These are phyloP conservation scores for Populus hybrid DNA, from an alignment of 441 rosid species.

Conservation along the genomic window DNA sequence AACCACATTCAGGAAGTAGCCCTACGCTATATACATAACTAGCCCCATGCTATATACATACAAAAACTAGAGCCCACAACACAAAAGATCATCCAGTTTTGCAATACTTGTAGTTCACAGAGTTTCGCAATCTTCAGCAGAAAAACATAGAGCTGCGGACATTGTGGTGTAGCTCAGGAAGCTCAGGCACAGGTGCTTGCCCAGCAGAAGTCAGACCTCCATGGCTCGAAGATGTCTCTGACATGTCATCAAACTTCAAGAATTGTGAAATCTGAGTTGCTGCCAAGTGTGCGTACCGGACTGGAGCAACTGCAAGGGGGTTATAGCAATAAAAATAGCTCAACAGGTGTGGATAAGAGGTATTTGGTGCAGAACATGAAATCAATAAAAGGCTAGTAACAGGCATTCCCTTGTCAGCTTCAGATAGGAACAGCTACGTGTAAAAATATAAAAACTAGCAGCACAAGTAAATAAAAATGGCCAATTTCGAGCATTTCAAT, in stretches of 20 bases:
- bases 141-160: constrained; percentile 74
- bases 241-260: constrained; percentile 64
- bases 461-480: neutral
- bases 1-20: too few species aligned
- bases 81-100: neutral
- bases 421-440: neutral
- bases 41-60: too few species aligned
- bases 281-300: constrained; percentile 76
- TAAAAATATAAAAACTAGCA: neutral
- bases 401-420: neutral
- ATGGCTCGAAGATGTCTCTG: constrained; percentile 72
- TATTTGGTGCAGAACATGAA: neutral
- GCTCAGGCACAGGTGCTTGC: constrained; percentile 45
- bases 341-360: neutral
- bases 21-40: too few species aligned
- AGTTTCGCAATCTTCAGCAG: constrained; percentile 35
- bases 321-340: neutral
- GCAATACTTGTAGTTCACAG: neutral
- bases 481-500: neutral
- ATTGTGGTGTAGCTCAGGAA: constrained; percentile 50
- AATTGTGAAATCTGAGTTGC: constrained; percentile 63
- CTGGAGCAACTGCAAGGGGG: constrained; percentile 55
- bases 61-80: neutral
- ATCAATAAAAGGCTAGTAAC: neutral
- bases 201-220: constrained; percentile 50